These are phyloP conservation scores for Trichothecium sympodiale DNA, from an alignment of 2,329 filamentous ascomycete genomes.

Conservation along the genomic window DNA sequence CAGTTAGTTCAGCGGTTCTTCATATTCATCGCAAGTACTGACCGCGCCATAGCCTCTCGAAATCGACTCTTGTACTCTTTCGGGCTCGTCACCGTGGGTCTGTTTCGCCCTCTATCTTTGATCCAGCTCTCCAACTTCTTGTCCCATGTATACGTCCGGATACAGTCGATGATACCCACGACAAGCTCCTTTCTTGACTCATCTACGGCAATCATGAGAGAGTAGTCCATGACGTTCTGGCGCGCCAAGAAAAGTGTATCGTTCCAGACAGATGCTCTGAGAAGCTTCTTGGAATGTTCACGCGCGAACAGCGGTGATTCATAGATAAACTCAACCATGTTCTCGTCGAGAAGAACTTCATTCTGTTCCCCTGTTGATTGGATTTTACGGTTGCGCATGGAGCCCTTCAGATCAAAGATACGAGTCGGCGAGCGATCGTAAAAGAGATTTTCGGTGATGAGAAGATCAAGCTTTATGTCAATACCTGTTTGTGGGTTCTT, in stretches of 20 bases:
- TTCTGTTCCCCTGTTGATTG: slow-evolving; percentile 92
- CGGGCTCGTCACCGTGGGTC: slow-evolving; percentile 91
- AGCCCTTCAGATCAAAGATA: slow-evolving; percentile 92
- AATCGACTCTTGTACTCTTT: slow-evolving; percentile 97
- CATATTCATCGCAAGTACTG: slow-evolving; percentile 27
- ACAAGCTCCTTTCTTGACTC: slow-evolving; percentile 83
- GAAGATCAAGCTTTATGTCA: slow-evolving; percentile 87
- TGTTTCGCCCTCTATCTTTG: slow-evolving; percentile 82
- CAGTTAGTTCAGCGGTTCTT: not conserved
- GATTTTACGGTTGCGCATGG: slow-evolving; percentile 97
- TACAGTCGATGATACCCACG: slow-evolving; percentile 96
- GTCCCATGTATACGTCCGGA: slow-evolving; percentile 97
- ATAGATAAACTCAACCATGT: slow-evolving; percentile 98
- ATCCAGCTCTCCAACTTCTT: slow-evolving; percentile 99
- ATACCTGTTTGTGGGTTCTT: slow-evolving; percentile 86
- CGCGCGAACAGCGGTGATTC: slow-evolving; percentile 91
- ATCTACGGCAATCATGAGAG: slow-evolving; percentile 95
- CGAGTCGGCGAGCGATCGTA: slow-evolving; percentile 86
- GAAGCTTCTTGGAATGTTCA: slow-evolving; percentile 89
- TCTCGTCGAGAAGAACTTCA: slow-evolving; percentile 93
- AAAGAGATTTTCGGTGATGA: slow-evolving; percentile 97
- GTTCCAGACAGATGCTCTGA: slow-evolving; percentile 90
- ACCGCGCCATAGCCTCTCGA: slow-evolving; percentile 90
- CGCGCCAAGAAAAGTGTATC: slow-evolving; percentile 90
- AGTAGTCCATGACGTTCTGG: slow-evolving; percentile 99